Base-by-base conservation (phyloP, 129 eudicot species). In the Escallonia herrerae region DNA sequence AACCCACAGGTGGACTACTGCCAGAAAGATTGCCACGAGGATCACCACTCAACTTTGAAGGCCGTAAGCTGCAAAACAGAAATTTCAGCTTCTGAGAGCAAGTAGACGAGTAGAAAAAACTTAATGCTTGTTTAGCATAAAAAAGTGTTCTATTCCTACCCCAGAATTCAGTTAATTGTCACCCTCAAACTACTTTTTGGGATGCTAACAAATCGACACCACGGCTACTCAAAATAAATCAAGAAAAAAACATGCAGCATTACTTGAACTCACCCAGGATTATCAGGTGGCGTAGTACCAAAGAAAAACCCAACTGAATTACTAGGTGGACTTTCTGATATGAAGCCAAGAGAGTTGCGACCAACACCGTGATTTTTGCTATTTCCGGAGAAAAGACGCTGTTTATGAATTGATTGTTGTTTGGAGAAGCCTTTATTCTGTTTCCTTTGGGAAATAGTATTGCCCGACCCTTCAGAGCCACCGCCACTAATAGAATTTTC, bases 271-370 rank as follows among this genome's bases (percentile, higher is more conserved):
- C 56, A 85, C 97, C 80, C 77, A 54, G 81, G 90, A 79, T 51
- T 85, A n/a, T 91, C 97, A 55, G 96, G 97, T 65, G 97, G 96
- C 51, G 96, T 91, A 55, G 97, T 84, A 62, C 97, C 89, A 64
- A 91, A 91, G 95, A 91, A 91, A 83, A 87, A 91, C 10, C 97
- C 97, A 46, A 91, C 88, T 41, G 95, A 85, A 71, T 74, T 80
- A 72, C 87, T 87, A 58, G 97, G 97, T 49, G 97, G 97, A 74
- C 96, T 91, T 83, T 85, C 91, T 79, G 95, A 85, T 77, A 81
- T 49, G 3, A 63, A 14, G 22, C 82, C 78, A 11, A 40, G 53
- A 63, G 80, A 65, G 62, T 69, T 77, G 7, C 70, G 69, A 50
- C 73, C 75, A 65, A 64, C 72, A 63, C 88, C 96, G 63, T 79